Evolutionary conservation across 108 stramenopile genomes (phyloP).

Genomic region (Fragilariopsis cylindrus): DNA sequence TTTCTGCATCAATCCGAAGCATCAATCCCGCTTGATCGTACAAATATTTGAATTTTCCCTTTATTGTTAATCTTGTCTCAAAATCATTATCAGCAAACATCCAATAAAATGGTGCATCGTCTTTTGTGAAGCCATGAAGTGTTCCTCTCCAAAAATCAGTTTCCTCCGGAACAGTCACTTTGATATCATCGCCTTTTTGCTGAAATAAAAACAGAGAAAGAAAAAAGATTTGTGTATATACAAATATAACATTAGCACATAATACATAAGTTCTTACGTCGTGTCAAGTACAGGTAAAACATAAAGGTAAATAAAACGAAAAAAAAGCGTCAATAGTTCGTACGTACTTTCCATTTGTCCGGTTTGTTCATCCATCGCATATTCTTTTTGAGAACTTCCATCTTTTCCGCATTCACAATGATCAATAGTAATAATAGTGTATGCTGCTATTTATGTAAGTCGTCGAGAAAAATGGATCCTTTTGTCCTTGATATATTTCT

Average conservation of each 20-base stretch:
- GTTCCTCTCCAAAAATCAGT: constrained; percentile 46
- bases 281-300: not conserved
- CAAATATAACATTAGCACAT: too few relatives aligned
- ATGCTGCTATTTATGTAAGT: too few relatives aligned
- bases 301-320: not conserved
- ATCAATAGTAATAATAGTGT: too few relatives aligned
- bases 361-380: constrained; percentile 50
- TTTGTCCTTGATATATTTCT: too few relatives aligned
- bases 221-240: not conserved
- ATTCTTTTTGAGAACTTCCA: constrained; percentile 38
- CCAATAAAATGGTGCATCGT: constrained; percentile 49
- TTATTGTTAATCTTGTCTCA: constrained; percentile 37
- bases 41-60: constrained; percentile 33
- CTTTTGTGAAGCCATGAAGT: constrained; percentile 39
- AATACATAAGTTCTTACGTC: too few relatives aligned
- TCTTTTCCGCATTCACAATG: not conserved
- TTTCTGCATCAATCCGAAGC: constrained; percentile 44
- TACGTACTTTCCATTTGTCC: constrained; percentile 39
- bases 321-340: not conserved
- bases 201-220: not conserved
- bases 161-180: constrained; percentile 33
- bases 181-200: constrained; percentile 38
- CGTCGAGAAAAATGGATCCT: too few relatives aligned
- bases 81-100: constrained; percentile 42
- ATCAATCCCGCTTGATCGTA: constrained; percentile 59